These are phyloP conservation scores for Cladosporium sp. DNA, from an alignment of 2,329 filamentous ascomycete genomes.

Conservation along the genomic window DNA sequence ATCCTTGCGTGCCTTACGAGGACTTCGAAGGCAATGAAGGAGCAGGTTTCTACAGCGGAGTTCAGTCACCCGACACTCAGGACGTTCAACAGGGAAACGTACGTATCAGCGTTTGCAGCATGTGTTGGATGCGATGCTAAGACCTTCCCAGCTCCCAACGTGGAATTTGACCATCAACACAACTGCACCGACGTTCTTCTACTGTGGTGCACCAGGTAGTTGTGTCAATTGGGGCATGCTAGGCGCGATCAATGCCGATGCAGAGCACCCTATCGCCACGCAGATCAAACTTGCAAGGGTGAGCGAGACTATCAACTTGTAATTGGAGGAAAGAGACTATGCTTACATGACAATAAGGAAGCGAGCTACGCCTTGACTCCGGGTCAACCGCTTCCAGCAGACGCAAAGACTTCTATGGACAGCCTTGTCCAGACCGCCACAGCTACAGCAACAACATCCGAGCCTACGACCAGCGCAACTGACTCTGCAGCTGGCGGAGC, in stretches of 20 bases:
- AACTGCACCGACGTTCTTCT: constrained; percentile 63
- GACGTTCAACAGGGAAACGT: background rate
- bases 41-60: constrained; percentile 22
- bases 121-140: background rate
- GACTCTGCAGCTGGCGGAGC: constrained; percentile 14
- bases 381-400: constrained; percentile 37
- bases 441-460: constrained; percentile 15
- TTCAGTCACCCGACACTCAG: background rate
- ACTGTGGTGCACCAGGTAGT: constrained; percentile 63
- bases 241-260: constrained; percentile 65
- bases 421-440: constrained; percentile 21
- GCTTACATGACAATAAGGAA: constrained; percentile 10
- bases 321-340: no score
- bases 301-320: background rate
- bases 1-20: constrained; percentile 37
- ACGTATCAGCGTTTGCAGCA: background rate
- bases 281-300: constrained; percentile 27
- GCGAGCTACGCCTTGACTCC: constrained; percentile 33
- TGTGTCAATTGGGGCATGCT: constrained; percentile 67
- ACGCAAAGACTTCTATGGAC: constrained; percentile 27
- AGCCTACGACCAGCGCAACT: constrained; percentile 16
- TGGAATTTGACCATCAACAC: constrained; percentile 50
- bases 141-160: constrained; percentile 16
- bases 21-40: constrained; percentile 16
- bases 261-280: constrained; percentile 21